A percentile compares a stretch with the other conserved stretches of the same genome.
Conservation (phyloP, 192 early-diverging fungal species). For the Coemansia sp. region DNA sequence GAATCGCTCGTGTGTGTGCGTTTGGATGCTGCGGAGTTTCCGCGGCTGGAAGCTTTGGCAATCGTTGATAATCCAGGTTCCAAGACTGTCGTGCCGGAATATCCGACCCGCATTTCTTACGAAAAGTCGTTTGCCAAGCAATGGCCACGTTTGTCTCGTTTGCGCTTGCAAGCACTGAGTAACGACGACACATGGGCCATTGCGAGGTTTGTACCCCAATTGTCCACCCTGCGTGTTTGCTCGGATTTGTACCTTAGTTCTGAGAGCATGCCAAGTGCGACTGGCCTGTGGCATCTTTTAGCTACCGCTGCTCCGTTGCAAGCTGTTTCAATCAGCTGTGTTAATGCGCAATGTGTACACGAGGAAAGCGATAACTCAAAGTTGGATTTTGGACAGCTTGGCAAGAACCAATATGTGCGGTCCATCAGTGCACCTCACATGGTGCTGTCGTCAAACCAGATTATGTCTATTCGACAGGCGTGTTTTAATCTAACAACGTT, state of each 20-base stretch:
- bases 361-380: not conserved
- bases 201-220: conserved; percentile 8
- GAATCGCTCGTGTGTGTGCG: conserved; percentile 4
- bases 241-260: not conserved
- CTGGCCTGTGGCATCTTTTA: conserved; percentile 28
- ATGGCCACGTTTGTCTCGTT: conserved; percentile 22
- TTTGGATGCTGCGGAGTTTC: conserved; percentile 35
- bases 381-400: conserved; percentile 13
- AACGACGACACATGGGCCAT: conserved; percentile 16
- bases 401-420: conserved; percentile 18
- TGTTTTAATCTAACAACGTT: conserved; percentile 16
- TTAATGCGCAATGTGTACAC: not conserved
- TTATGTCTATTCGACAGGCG: conserved; percentile 16
- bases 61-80: conserved; percentile 17
- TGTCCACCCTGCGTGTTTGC: not conserved
- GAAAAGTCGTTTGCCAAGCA: conserved; percentile 28
- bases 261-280: conserved; percentile 5
- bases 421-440: conserved; percentile 17
- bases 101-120: conserved; percentile 17
- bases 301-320: conserved; percentile 13
- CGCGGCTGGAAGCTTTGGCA: conserved; percentile 13
- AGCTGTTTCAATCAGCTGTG: conserved; percentile 10
- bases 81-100: conserved; percentile 5
- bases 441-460: conserved; percentile 15
- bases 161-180: conserved; percentile 17